Percentiles rank a stretch among this genome's conserved stretches.
Conservation (phyloP, 2,329 filamentous ascomycete genomes). For the Decorospora gaudefroyi region DNA sequence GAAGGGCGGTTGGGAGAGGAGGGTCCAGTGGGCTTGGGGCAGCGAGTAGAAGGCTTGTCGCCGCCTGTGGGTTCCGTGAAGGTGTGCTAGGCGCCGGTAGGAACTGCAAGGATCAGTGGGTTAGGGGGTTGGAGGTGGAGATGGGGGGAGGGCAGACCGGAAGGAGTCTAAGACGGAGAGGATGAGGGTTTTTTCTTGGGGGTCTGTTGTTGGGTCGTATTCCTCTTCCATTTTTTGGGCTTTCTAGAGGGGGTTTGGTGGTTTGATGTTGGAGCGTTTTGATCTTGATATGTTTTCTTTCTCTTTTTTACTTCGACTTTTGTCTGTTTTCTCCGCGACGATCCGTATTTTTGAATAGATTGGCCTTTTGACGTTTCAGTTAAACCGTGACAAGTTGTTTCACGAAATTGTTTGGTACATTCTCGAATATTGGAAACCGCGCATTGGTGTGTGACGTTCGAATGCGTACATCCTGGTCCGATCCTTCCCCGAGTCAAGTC, state of each 20-base stretch:
- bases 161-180: slow-evolving; percentile 87
- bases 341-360: too few relatives aligned
- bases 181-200: slow-evolving; percentile 79
- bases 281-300: not conserved
- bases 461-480: too few relatives aligned
- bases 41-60: slow-evolving; percentile 93
- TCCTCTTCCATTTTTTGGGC: slow-evolving; percentile 61
- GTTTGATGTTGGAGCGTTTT: not conserved
- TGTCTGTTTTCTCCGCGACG: too few relatives aligned
- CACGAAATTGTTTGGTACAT: too few relatives aligned
- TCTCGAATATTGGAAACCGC: too few relatives aligned
- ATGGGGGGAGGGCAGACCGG: slow-evolving; percentile 58
- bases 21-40: slow-evolving; percentile 78
- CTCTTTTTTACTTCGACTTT: too few relatives aligned
- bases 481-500: too few relatives aligned
- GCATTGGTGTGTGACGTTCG: not conserved
- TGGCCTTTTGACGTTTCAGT: too few relatives aligned
- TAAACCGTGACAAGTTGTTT: too few relatives aligned
- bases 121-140: not conserved
- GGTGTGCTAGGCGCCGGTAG: slow-evolving; percentile 83
- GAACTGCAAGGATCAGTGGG: slow-evolving; percentile 59
- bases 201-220: slow-evolving; percentile 70
- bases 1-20: slow-evolving; percentile 81
- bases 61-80: slow-evolving; percentile 87
- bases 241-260: too few relatives aligned